Percentiles rank a stretch among this genome's conserved stretches.
These are phyloP conservation scores for Leccinum subfulvum DNA, from an alignment of 1,284 basidiomycete genomes.

Conservation along the genomic window DNA sequence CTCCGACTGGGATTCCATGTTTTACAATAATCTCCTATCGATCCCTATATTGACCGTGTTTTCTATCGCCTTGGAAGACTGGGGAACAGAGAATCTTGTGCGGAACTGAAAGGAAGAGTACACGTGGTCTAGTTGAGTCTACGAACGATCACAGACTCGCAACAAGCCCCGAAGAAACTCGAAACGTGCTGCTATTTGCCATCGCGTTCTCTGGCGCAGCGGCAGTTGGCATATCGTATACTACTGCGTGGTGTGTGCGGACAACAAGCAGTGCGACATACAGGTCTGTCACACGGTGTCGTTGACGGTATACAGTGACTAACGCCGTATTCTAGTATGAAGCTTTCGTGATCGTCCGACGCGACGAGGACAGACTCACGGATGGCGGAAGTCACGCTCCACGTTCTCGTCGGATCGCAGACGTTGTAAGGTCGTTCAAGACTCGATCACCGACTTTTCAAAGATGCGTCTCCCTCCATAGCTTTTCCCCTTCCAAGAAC, in stretches of 20 bases:
- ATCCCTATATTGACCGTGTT: conserved; percentile 87
- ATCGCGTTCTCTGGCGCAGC: conserved; percentile 96
- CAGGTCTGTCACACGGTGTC: conserved; percentile 49
- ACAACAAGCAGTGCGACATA: conserved; percentile 97
- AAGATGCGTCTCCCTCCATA: too few relatives aligned
- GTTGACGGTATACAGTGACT: conserved; percentile 6
- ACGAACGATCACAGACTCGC: conserved; percentile 4
- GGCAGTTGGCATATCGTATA: conserved; percentile 97
- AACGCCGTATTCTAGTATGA: conserved; percentile 66
- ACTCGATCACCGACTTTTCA: too few relatives aligned
- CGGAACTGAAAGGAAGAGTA: conserved; percentile 61
- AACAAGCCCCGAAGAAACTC: conserved; percentile 78
- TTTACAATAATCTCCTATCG: conserved; percentile 96
- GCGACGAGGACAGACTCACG: too few relatives aligned
- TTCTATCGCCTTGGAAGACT: conserved; percentile 88
- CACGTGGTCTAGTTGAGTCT: conserved; percentile 8
- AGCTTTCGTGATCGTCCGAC: too few relatives aligned
- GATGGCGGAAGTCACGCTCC: too few relatives aligned
- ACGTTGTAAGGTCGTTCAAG: too few relatives aligned
- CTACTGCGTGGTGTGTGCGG: conserved; percentile 98
- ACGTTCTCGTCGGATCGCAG: too few relatives aligned
- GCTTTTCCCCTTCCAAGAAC: too few relatives aligned
- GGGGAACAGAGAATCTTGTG: conserved; percentile 77
- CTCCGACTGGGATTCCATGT: conserved; percentile 99
- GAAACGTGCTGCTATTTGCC: conserved; percentile 78